phyloP scores from a whole-genome alignment of 2,329 filamentous ascomycete genomes.

The Rhynchosporium secalis region DNA sequence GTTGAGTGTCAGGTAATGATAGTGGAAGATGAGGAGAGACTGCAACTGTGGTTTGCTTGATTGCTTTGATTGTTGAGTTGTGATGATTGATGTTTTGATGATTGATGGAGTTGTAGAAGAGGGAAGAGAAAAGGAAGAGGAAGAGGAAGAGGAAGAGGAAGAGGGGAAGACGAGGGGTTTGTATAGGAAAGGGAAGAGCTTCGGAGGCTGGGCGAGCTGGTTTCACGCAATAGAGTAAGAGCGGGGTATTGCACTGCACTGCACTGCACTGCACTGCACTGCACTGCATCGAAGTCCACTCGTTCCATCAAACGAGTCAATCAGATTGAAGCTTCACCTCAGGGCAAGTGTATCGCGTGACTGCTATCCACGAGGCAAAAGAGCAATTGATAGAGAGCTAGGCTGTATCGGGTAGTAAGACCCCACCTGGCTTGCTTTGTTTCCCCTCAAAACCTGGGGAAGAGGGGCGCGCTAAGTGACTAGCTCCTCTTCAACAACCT shows the following conservation, averaged over 20 bases:
- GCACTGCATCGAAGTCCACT: neutral
- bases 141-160: slow-evolving; percentile 11
- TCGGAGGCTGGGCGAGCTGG: slow-evolving; percentile 6
- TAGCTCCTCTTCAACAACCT: neutral
- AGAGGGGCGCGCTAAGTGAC: slow-evolving; percentile 5
- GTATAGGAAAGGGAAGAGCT: slow-evolving; percentile 1
- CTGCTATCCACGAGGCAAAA: neutral
- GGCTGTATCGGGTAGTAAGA: slow-evolving; percentile 4
- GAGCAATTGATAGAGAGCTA: neutral
- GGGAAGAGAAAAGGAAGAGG: slow-evolving; percentile 9
- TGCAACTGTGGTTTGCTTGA: too few species aligned
- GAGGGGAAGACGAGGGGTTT: slow-evolving; percentile 13
- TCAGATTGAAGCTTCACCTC: slow-evolving; percentile 6
- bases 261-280: neutral
- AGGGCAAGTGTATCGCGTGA: slow-evolving; percentile 1
- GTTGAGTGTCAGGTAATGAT: slow-evolving; percentile 4
- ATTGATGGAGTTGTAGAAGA: slow-evolving; percentile 16
- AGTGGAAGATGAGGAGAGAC: neutral
- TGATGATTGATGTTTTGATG: slow-evolving; percentile 7
- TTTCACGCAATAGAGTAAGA: slow-evolving; percentile 6
- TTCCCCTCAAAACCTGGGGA: slow-evolving; percentile 10
- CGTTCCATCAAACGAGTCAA: slow-evolving; percentile 1
- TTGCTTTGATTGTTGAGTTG: slow-evolving; percentile 1
- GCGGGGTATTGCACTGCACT: slow-evolving; percentile 6
- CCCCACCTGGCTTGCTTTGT: slow-evolving; percentile 2